Conservation (phyloP, 208 protist species). For the Borovskyia barvae region DNA sequence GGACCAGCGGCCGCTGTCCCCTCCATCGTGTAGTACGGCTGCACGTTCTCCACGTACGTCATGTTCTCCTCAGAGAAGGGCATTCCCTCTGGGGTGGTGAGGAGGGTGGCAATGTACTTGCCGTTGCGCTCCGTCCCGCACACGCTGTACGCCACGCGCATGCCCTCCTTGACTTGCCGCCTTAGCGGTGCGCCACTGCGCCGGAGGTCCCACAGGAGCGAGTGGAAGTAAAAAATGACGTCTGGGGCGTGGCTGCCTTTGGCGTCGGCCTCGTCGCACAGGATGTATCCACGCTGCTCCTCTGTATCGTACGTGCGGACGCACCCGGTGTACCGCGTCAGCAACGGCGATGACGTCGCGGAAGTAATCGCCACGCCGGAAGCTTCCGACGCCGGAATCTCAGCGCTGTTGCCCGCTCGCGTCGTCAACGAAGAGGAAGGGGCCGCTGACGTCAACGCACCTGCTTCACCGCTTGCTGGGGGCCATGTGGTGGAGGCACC, state of each 20-base stretch:
- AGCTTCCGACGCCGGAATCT: neutral
- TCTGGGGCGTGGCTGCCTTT: constrained; percentile 10
- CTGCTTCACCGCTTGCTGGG: too few species aligned
- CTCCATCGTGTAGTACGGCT: constrained; percentile 13
- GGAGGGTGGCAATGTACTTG: constrained; percentile 67
- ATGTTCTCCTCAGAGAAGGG: constrained; percentile 47
- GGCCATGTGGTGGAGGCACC: too few species aligned
- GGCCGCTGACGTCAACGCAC: too few species aligned
- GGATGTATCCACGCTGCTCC: constrained; percentile 68
- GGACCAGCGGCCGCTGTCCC: neutral
- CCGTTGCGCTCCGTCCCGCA: constrained; percentile 39
- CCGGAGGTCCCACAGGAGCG: constrained; percentile 59
- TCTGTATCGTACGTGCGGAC: constrained; percentile 66
- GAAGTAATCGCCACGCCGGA: neutral
- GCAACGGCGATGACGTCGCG: neutral
- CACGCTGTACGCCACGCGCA: constrained; percentile 66
- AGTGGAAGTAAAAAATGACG: constrained; percentile 55
- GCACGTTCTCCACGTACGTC: constrained; percentile 39
- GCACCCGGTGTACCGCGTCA: constrained; percentile 55
- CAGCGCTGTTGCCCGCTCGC: neutral
- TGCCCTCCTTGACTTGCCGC: constrained; percentile 45
- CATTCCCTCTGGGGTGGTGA: constrained; percentile 53
- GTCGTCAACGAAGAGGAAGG: too few species aligned
- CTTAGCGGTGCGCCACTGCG: constrained; percentile 25
- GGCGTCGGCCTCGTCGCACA: constrained; percentile 37